Percentiles rank a stretch among this genome's conserved stretches.
Conservation (phyloP, 148 eudicot species). For the Spergularia bocconei region DNA sequence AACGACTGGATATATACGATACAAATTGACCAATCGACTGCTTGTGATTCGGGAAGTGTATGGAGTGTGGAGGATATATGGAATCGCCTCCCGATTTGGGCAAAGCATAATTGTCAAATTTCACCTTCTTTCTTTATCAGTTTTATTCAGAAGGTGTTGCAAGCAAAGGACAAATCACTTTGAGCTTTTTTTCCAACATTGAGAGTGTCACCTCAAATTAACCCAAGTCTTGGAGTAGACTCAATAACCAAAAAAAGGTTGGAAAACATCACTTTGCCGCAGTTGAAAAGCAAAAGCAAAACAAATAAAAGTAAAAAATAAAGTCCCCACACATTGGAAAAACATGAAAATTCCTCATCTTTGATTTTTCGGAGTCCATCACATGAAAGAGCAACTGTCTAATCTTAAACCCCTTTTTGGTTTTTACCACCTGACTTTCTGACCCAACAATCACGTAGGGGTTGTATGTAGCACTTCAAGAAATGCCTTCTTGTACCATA, state of each 20-base stretch:
- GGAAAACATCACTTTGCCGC: constrained; percentile 13
- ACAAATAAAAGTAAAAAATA: not conserved
- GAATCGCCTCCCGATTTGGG: constrained; percentile 5
- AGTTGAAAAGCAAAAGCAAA: not conserved
- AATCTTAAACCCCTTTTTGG: not conserved
- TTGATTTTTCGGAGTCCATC: not conserved
- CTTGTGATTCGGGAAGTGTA: no score
- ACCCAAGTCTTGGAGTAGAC: constrained; percentile 22
- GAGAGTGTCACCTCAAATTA: not conserved
- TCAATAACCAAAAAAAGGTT: constrained; percentile 7
- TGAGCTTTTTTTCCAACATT: not conserved
- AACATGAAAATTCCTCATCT: not conserved
- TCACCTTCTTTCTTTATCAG: not conserved
- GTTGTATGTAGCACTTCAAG: no score
- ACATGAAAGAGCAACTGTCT: no score
- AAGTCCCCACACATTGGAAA: constrained; percentile 2
- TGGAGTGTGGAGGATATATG: not conserved
- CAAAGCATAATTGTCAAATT: constrained; percentile 17
- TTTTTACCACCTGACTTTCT: no score
- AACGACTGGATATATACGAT: no score
- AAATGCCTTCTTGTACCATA: no score
- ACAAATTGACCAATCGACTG: no score
- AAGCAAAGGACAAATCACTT: constrained; percentile 17
- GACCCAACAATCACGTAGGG: no score
- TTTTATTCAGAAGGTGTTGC: constrained; percentile 1